Evolutionary conservation across 108 stramenopile species (phyloP).

Genomic region (Pseudonitzschia pungens): DNA sequence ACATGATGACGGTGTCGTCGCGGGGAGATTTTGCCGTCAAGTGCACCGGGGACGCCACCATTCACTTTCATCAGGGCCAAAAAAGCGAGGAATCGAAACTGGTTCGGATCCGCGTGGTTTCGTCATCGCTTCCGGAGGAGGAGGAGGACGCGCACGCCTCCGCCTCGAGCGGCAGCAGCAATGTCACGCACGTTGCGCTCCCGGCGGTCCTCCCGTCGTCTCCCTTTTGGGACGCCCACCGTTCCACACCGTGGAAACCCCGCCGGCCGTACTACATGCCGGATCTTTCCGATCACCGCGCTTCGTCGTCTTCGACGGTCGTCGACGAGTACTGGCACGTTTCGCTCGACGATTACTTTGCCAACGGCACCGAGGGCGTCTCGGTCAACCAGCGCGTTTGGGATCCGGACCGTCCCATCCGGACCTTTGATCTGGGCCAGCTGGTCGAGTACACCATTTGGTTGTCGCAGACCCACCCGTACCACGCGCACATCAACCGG

Average conservation of each 20-base stretch:
- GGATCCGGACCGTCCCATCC: constrained; percentile 25
- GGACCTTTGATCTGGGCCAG: constrained; percentile 24
- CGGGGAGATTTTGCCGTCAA: constrained; percentile 45
- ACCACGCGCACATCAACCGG: constrained; percentile 50
- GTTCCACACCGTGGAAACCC: constrained; percentile 19
- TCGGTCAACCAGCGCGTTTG: constrained; percentile 31
- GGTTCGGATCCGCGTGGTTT: constrained; percentile 12
- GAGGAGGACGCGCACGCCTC: background rate
- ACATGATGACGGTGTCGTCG: constrained; percentile 35
- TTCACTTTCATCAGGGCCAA: constrained; percentile 26
- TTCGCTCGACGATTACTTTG: constrained; percentile 20
- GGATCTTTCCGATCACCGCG: background rate
- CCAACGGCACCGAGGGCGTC: constrained; percentile 18
- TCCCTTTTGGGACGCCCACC: constrained; percentile 14
- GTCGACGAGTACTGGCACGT: constrained; percentile 26
- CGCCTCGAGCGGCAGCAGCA: too few relatives aligned
- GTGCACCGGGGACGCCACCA: constrained; percentile 22
- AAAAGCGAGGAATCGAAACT: constrained; percentile 6
- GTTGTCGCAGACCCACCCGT: constrained; percentile 34
- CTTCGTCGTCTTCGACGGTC: too few relatives aligned
- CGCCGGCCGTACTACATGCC: constrained; percentile 34
- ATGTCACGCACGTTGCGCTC: background rate
- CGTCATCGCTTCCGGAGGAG: background rate
- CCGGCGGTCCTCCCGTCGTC: background rate
- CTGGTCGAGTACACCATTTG: constrained; percentile 39